Evolutionary conservation across 768 basidiomycete species (phyloP).

Genomic region (Tubosaeta sp.): DNA sequence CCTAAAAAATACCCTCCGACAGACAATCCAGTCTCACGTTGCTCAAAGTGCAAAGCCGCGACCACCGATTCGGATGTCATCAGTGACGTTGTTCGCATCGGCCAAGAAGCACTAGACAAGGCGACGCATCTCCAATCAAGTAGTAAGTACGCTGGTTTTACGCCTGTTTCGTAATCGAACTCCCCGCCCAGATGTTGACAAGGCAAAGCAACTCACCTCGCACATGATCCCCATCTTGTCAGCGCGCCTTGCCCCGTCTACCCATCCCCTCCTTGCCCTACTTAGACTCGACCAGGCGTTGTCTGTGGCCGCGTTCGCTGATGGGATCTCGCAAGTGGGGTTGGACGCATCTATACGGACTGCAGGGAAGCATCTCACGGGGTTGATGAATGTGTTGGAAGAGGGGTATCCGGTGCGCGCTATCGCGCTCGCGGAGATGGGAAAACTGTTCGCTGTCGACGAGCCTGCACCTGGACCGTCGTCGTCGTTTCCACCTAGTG

Average conservation of each 20-base stretch:
- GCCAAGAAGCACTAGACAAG: conserved; percentile 72
- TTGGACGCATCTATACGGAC: conserved; percentile 63
- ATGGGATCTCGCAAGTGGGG: conserved; percentile 39
- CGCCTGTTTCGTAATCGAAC: not conserved
- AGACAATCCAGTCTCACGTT: conserved; percentile 51
- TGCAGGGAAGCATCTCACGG: conserved; percentile 50
- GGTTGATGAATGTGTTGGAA: conserved; percentile 48
- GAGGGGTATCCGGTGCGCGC: conserved; percentile 76
- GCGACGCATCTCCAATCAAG: conserved; percentile 57
- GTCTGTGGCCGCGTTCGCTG: conserved; percentile 49
- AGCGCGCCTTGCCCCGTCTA: conserved; percentile 55
- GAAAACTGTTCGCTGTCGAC: conserved; percentile 77
- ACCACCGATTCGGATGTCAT: conserved; percentile 50
- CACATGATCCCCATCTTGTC: conserved; percentile 67
- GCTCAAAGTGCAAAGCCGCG: conserved; percentile 49
- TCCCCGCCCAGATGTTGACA: conserved; percentile 59
- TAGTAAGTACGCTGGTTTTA: conserved; percentile 35
- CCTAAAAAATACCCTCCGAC: too few species aligned
- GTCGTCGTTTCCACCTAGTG: conserved; percentile 59
- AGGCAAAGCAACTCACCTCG: conserved; percentile 55
- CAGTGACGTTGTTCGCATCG: conserved; percentile 61
- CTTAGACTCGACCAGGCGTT: conserved; percentile 68
- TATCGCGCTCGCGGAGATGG: conserved; percentile 72
- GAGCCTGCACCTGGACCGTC: conserved; percentile 39
- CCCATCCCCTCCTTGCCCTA: conserved; percentile 76